Evolutionary conservation across 2,329 filamentous ascomycete genomes (phyloP), one percentile per base, ranked within the genome.

Genomic region (Dactylella cylindrospora): DNA sequence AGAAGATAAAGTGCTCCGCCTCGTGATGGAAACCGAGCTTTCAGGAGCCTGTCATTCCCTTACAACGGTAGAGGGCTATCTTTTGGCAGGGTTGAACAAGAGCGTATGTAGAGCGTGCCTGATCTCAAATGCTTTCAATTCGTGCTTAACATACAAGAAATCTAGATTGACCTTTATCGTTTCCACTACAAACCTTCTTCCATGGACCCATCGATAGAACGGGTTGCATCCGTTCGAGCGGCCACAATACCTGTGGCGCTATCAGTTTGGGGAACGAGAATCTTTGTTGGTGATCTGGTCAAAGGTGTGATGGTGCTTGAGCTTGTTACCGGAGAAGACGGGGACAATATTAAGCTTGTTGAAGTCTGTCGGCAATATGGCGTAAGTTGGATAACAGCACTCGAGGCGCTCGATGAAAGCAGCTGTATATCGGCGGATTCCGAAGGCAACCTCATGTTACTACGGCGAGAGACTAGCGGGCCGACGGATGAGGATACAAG

Each of bases 261-360:
- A 5, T 83, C 84, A 7, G 80, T 96, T 10, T 81, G 82, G 1
- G 86, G 80, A 0, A 84, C 85, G 67, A 78, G 81, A 19, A 90
- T 98, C 65, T 88, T 87, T 0, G 84, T 97, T 7, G 87, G 85
- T 0, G 93, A 98, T 70, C 76, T 98, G 38, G 96, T 95, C 87
- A 96, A 97, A 74, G 95, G 88, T 1, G 77, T 61, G 7, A 53
- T 46, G 40, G 46, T 53, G 40, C 41, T 61, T 3, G 55, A 52
- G 15, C n/a, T 53, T n/a, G 40, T 78, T 0, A 78, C 79, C 2
- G 79, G 82, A 1, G 72, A 77, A 17, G 74, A 80, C 2, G 81
- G 79, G 0, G 73, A 80, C n/a, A 74, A 78, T 8, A 80, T 84
- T 49, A 80, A 77, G 46, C 77, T 97, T 5, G 77, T 78, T 0